Evolutionary conservation across 177 flowering plant species (phyloP), one percentile per base, ranked within the genome.

Genomic region (Vitis hybrid): DNA sequence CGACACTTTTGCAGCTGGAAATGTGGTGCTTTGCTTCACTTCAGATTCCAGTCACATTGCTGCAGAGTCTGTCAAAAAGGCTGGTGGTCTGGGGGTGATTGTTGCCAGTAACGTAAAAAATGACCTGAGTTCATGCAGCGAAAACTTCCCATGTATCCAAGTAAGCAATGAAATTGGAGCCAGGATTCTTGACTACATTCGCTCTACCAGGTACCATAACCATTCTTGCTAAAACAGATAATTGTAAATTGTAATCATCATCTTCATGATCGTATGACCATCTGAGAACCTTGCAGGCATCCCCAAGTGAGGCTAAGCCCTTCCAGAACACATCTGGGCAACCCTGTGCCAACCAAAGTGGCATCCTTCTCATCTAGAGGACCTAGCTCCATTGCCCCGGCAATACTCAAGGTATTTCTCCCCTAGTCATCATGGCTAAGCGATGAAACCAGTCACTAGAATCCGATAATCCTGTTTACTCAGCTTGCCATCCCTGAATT

Each of bases 281-380:
- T 12, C 21, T 52, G 60, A 6, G 51, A 51, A 23, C 9, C 1
- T 70, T 59, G 61, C 62, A 73, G 71, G 13, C 2, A 1, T 51
- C 76, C 79, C 12, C 18, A 62, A 11, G 77, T 79, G 12, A 72
- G 52, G 60, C 8, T 79, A 26, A 67, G 73, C 32, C 70, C 66
- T n/a, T 45, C 82, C 5, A 73, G 39, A 39, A 73, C 78, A 4
- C 30, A 51, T 4, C 68, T 74, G 45, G 87, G 85, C 6, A 76
- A 75, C 51, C 70, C 72, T 0, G 66, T 78, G 49, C 32, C 80
- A 3, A 56, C 82, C 6, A 66, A 69, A 45, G 76, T 84, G 56
- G 85, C 87, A 11, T 56, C 39, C 45, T 84, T 78, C 66, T 82
- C 85, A n/a, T 78, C 83, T 19, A 63, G 83, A 65, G 87, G 87